Evolutionary conservation across 2,329 filamentous ascomycete species (phyloP).

Genomic region (Trichoderma afroharzianum): DNA sequence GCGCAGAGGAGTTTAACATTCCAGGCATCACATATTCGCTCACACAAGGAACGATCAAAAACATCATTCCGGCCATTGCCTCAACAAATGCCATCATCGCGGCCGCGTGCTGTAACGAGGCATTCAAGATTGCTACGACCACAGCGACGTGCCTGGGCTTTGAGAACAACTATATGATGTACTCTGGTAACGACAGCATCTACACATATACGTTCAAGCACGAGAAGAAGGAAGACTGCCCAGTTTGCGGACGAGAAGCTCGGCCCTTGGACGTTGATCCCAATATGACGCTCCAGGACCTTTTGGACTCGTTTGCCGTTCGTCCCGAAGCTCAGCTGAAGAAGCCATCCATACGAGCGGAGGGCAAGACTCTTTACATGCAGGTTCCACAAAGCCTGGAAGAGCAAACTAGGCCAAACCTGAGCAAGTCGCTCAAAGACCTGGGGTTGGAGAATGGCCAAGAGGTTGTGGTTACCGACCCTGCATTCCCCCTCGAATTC

Average conservation of each 20-base stretch:
- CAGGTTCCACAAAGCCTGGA: slow-evolving; percentile 78
- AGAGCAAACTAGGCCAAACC: slow-evolving; percentile 77
- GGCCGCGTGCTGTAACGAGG: slow-evolving; percentile 93
- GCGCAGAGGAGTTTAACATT: slow-evolving; percentile 87
- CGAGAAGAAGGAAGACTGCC: slow-evolving; percentile 90
- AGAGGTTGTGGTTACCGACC: slow-evolving; percentile 88
- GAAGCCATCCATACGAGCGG: slow-evolving; percentile 77
- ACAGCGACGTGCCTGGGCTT: slow-evolving; percentile 76
- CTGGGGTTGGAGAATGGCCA: slow-evolving; percentile 72
- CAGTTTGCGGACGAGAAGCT: slow-evolving; percentile 83
- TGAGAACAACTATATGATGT: slow-evolving; percentile 97
- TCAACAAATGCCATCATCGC: slow-evolving; percentile 97
- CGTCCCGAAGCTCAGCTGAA: slow-evolving; percentile 90
- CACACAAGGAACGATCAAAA: slow-evolving; percentile 97
- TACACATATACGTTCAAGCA: slow-evolving; percentile 98
- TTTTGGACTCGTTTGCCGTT: slow-evolving; percentile 78
- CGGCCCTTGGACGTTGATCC: slow-evolving; percentile 71
- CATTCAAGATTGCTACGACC: slow-evolving; percentile 85
- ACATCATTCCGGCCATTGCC: slow-evolving; percentile 97
- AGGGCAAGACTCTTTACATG: slow-evolving; percentile 86
- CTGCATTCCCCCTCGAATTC: slow-evolving; percentile 75
- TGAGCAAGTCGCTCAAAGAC: slow-evolving; percentile 72
- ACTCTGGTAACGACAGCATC: slow-evolving; percentile 89
- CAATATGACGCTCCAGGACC: slow-evolving; percentile 70
- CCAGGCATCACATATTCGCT: slow-evolving; percentile 89